Evolutionary conservation across 768 basidiomycete species (phyloP).

Genomic region (Mycena venus): DNA sequence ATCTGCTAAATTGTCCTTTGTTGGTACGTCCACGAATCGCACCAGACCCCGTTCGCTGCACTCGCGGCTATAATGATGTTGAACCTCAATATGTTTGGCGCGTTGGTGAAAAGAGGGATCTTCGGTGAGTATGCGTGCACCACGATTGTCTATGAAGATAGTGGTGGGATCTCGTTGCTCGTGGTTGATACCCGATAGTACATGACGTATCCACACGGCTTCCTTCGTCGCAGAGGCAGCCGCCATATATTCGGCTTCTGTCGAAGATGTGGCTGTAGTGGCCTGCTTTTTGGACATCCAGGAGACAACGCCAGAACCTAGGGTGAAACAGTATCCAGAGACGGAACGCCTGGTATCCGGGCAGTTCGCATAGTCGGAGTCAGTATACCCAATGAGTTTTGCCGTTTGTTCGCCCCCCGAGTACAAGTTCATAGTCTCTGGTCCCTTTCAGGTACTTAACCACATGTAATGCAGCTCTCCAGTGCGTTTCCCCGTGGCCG

Average conservation of each 20-base stretch:
- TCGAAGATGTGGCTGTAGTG: neutral
- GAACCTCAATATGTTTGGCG: too few species aligned
- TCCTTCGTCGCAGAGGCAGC: neutral
- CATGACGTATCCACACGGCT: neutral
- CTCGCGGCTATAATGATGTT: too few species aligned
- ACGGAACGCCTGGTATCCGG: too few species aligned
- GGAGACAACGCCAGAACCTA: neutral
- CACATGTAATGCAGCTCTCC: conserved; percentile 52
- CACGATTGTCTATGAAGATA: conserved; percentile 1
- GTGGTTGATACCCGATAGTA: neutral
- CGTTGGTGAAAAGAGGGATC: too few species aligned
- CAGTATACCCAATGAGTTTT: neutral
- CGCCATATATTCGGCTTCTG: too few species aligned
- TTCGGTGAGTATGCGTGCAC: neutral
- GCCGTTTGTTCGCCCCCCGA: neutral
- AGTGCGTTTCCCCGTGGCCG: conserved; percentile 48
- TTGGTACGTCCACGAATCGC: too few species aligned
- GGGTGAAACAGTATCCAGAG: neutral
- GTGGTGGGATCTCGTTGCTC: neutral
- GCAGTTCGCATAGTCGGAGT: neutral
- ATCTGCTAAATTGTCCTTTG: too few species aligned
- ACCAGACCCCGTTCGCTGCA: too few species aligned
- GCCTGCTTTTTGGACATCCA: conserved; percentile 11
- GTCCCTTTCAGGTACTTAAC: conserved; percentile 53
- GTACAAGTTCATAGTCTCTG: conserved; percentile 18